Percentiles rank a stretch among this genome's conserved stretches.
phyloP scores from a whole-genome alignment of 192 early-diverging fungal genomes.

The Kappamyces sp. region DNA sequence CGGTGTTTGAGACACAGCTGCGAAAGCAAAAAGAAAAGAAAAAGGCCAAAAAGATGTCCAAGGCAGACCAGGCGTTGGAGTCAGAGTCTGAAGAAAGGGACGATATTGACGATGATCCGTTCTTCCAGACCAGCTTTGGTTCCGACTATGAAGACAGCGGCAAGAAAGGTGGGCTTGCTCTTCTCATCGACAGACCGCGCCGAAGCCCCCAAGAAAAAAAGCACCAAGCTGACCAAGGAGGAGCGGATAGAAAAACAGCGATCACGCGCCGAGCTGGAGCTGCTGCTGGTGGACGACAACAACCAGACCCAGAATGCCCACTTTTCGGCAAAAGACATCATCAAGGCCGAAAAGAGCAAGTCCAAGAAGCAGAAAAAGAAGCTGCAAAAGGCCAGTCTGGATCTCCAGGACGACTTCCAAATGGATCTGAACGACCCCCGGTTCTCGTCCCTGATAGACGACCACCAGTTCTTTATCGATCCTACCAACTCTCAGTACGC shows the following conservation, averaged over 20 bases:
- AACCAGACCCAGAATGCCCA: conserved; percentile 48
- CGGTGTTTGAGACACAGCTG: conserved; percentile 73
- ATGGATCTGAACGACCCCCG: conserved; percentile 80
- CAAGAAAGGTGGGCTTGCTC: conserved; percentile 14
- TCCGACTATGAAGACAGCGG: conserved; percentile 16
- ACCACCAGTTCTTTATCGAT: conserved; percentile 89
- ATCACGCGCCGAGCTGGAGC: conserved; percentile 69
- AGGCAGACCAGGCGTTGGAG: conserved; percentile 20
- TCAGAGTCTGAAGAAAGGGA: conserved; percentile 19
- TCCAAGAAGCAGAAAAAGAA: conserved; percentile 28
- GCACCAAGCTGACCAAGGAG: conserved; percentile 15
- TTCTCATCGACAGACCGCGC: conserved; percentile 3
- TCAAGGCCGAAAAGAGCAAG: conserved; percentile 66
- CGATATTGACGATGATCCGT: conserved; percentile 25
- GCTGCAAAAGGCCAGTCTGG: conserved; percentile 25
- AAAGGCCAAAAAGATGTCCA: conserved; percentile 44
- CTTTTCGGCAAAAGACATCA: conserved; percentile 82
- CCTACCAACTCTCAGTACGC: conserved; percentile 82
- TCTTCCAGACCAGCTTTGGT: conserved; percentile 26
- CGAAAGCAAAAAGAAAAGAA: conserved; percentile 80
- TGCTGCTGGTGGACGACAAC: conserved; percentile 67
- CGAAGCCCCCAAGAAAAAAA: conserved; percentile 8
- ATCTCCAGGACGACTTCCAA: conserved; percentile 75
- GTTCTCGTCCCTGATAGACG: conserved; percentile 71
- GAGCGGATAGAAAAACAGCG: conserved; percentile 16